A percentile compares a stretch with the other conserved stretches of the same genome.
phyloP scores from a whole-genome alignment of 176 grass and related monocot genomes.

The Oryza glaberrima region DNA sequence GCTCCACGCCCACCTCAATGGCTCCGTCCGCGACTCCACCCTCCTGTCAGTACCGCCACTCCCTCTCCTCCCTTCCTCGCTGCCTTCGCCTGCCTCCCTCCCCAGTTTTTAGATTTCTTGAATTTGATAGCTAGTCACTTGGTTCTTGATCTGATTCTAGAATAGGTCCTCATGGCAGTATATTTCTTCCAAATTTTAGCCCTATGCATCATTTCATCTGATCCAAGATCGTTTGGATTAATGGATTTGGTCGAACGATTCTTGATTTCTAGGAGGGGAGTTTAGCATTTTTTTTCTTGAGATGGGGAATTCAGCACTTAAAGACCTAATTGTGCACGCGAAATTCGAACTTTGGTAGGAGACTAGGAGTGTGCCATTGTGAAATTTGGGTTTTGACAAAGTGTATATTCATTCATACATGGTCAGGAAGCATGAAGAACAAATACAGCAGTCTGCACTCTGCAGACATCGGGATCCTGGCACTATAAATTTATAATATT shows the following conservation, averaged over 20 bases:
- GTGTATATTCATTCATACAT: not conserved
- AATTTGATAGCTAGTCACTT: too few relatives aligned
- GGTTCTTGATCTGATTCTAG: constrained; percentile 12
- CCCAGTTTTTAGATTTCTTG: not conserved
- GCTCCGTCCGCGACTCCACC: constrained; percentile 90
- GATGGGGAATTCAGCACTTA: constrained; percentile 9
- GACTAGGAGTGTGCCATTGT: not conserved
- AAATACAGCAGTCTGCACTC: not conserved
- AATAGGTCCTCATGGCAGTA: not conserved
- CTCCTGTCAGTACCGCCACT: constrained; percentile 66
- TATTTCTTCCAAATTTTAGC: not conserved
- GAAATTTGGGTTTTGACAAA: not conserved
- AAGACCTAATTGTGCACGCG: not conserved
- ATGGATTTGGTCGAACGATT: not conserved
- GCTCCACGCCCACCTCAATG: constrained; percentile 98
- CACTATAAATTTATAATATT: not conserved
- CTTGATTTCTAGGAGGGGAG: not conserved
- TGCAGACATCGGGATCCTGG: not conserved
- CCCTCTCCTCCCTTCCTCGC: not conserved
- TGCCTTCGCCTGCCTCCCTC: not conserved
- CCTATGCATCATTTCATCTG: not conserved
- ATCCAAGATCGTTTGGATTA: not conserved
- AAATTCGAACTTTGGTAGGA: not conserved
- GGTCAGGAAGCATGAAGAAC: not conserved
- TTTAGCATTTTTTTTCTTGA: constrained; percentile 8